phyloP scores from a whole-genome alignment of 2,329 filamentous ascomycete species.

The Alternaria hordeiaustralica region DNA sequence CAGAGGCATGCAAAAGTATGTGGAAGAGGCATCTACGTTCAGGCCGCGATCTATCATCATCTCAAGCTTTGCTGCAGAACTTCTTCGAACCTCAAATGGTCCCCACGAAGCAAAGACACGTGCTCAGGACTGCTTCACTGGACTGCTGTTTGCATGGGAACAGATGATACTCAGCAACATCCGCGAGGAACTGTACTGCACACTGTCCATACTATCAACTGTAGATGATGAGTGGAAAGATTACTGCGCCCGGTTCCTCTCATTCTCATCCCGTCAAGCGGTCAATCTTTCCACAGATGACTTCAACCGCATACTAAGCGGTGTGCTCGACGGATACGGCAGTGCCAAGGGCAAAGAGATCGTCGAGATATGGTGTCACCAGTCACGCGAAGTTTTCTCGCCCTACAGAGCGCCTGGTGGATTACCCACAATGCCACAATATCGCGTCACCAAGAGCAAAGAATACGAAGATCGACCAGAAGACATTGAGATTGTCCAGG shows the following conservation, averaged over 20 bases:
- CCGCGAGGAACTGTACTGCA: constrained; percentile 37
- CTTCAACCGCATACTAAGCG: constrained; percentile 62
- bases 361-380: constrained; percentile 56
- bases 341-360: constrained; percentile 56
- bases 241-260: constrained; percentile 41
- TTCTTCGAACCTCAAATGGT: constrained; percentile 32
- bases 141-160: constrained; percentile 43
- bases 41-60: constrained; percentile 36
- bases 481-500: constrained; percentile 38
- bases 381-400: constrained; percentile 23
- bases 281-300: constrained; percentile 43
- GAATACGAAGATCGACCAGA: constrained; percentile 33
- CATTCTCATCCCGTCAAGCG: constrained; percentile 30
- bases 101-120: constrained; percentile 14
- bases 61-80: constrained; percentile 37
- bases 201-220: constrained; percentile 42
- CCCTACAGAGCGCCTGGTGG: constrained; percentile 43
- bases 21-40: constrained; percentile 32
- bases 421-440: constrained; percentile 39
- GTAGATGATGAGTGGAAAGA: constrained; percentile 33
- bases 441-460: constrained; percentile 29
- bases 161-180: constrained; percentile 29
- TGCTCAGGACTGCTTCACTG: constrained; percentile 33
- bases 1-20: constrained; percentile 45
- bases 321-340: constrained; percentile 59